Conservation (phyloP, 164 flowering plant species). For the Aristolochia contorta region DNA sequence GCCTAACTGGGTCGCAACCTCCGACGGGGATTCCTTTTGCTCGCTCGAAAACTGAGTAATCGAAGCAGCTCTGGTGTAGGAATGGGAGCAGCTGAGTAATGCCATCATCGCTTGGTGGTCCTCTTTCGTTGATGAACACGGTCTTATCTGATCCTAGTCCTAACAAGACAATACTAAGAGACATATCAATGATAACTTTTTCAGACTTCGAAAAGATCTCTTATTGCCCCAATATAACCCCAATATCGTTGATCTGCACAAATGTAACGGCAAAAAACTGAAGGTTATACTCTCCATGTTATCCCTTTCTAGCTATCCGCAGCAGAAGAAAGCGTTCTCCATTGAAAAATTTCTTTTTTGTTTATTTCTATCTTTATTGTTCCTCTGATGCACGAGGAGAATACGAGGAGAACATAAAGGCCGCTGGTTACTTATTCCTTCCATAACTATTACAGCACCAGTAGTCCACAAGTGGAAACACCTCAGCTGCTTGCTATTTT, state of each 20-base stretch:
- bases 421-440: too few species aligned
- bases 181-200: too few species aligned
- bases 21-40: slow-evolving; percentile 19
- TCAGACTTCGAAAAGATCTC: not conserved
- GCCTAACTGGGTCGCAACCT: slow-evolving; percentile 2
- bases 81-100: not conserved
- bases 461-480: not conserved
- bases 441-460: not conserved
- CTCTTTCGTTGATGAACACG: too few species aligned
- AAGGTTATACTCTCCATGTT: too few species aligned
- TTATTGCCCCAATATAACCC: not conserved
- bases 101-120: not conserved
- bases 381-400: not conserved
- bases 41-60: slow-evolving; percentile 18
- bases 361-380: not conserved
- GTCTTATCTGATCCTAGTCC: too few species aligned
- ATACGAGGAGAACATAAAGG: too few species aligned
- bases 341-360: not conserved
- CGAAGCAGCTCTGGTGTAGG: not conserved
- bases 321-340: too few species aligned
- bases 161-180: too few species aligned
- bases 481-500: too few species aligned
- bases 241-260: too few species aligned
- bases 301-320: too few species aligned
- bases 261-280: too few species aligned